Percentiles rank a stretch among this genome's conserved stretches.
These are phyloP conservation scores for Exsudoporus frostii DNA, from an alignment of 768 basidiomycete species.

Conservation along the genomic window DNA sequence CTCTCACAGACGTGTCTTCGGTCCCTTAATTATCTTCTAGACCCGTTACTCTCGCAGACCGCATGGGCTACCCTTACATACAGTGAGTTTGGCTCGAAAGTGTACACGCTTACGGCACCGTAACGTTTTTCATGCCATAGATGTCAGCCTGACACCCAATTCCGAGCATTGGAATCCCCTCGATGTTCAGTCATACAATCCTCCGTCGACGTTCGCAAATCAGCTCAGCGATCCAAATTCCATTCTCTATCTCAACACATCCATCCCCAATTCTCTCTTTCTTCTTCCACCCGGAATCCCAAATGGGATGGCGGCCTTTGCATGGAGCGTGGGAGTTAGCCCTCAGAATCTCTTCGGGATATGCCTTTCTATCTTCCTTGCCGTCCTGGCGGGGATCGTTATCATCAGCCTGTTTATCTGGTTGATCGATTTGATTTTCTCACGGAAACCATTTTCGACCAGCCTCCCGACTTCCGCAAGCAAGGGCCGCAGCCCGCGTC, in stretches of 20 bases:
- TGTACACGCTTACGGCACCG: conserved; percentile 5
- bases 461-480: conserved; percentile 18
- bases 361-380: conserved; percentile 80
- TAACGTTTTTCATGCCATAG: conserved; percentile 36
- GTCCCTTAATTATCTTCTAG: conserved; percentile 39
- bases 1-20: background rate
- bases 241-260: conserved; percentile 71
- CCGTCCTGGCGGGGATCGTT: conserved; percentile 71
- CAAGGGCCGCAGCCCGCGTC: conserved; percentile 38
- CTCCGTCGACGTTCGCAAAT: conserved; percentile 67
- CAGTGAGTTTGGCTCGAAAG: conserved; percentile 44
- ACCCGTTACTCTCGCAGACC: conserved; percentile 85
- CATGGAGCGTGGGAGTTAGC: conserved; percentile 77
- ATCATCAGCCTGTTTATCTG: conserved; percentile 68
- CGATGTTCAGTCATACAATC: conserved; percentile 50
- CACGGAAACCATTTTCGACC: conserved; percentile 18
- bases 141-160: conserved; percentile 66
- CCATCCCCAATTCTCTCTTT: conserved; percentile 70
- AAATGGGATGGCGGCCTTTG: conserved; percentile 76
- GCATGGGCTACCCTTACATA: conserved; percentile 84
- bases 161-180: conserved; percentile 67
- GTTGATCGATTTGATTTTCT: conserved; percentile 58
- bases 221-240: conserved; percentile 72
- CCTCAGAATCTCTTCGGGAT: conserved; percentile 80
- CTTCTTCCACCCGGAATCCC: conserved; percentile 58